These are phyloP conservation scores for Salisapilia sapeloensis DNA, from an alignment of 352 stramenopile genomes.

Conservation along the genomic window DNA sequence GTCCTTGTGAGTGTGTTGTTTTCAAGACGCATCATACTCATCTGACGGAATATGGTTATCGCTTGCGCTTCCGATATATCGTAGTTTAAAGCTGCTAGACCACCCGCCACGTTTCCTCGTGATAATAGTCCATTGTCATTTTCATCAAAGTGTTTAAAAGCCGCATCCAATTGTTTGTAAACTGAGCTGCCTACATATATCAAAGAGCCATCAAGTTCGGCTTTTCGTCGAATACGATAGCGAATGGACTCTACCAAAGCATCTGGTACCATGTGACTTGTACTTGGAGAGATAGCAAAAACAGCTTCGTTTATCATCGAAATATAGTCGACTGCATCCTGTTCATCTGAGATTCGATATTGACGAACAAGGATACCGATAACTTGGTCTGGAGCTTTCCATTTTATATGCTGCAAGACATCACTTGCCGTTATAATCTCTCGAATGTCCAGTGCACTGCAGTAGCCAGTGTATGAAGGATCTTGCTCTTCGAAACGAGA, in stretches of 20 bases:
- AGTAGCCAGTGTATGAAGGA: conserved; percentile 14
- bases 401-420: conserved; percentile 1
- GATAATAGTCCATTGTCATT: conserved; percentile 31
- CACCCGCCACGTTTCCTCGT: conserved; percentile 9
- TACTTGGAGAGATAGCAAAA: background rate
- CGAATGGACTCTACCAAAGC: conserved; percentile 21
- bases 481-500: conserved; percentile 34
- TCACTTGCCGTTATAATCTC: conserved; percentile 11
- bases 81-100: conserved; percentile 26
- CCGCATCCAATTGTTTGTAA: conserved; percentile 18
- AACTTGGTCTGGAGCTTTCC: conserved; percentile 9
- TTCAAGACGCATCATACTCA: conserved; percentile 24
- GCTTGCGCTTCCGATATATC: conserved; percentile 15
- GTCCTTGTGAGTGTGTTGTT: conserved; percentile 28
- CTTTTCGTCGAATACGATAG: conserved; percentile 10
- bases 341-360: conserved; percentile 10
- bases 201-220: conserved; percentile 10
- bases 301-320: conserved; percentile 10
- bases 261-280: conserved; percentile 9
- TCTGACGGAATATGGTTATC: conserved; percentile 11
- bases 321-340: conserved; percentile 21
- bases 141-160: conserved; percentile 56
- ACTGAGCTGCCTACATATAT: conserved; percentile 1
- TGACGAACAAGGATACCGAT: conserved; percentile 40
- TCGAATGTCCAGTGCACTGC: conserved; percentile 37